Base-by-base conservation (phyloP, 768 basidiomycete genomes). In the Amanita inopinata region DNA sequence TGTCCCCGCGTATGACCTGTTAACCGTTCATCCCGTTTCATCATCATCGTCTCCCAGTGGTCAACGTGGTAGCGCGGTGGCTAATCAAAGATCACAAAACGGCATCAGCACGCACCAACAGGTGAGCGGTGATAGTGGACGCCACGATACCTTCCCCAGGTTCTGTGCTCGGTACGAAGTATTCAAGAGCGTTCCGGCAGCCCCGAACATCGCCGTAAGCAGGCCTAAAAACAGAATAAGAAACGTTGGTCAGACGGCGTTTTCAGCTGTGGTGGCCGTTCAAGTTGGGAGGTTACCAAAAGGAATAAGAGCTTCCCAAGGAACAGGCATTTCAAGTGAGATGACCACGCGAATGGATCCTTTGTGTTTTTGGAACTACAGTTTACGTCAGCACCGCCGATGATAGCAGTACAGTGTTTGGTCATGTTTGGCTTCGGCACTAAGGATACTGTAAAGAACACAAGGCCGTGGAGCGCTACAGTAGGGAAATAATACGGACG, bases 271-370 rank as follows among this genome's bases (percentile, higher is more conserved):
- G 3, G 38, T 11, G 15, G 14, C 19, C 14, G 12, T 14, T n/a
- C 12, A 8, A 8, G 15, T 11, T 12, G 5, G 15, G n/a, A 33
- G 35, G 38, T 38, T 38, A 92, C 93, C 93, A 56, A 93, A 92
- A 35, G 93, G 93, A 69, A 98, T 87, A 53, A 97, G 75, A 39
- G 93, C 91, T 69, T 98, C 92, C 83, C 87, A 97, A 52, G 92
- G 93, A 53, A 96, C 83, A 43, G 93, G 93, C 93, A 94, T 94
- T n/a, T n/a, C n/a, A n/a, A n/a, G n/a, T n/a, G n/a, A n/a, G n/a
- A n/a, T n/a, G n/a, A n/a, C n/a, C n/a, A n/a, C n/a, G n/a, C n/a
- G n/a, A n/a, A n/a, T n/a, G n/a, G n/a, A n/a, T n/a, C n/a, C n/a
- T n/a, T n/a, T n/a, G n/a, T n/a, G n/a, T n/a, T n/a, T n/a, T n/a